Conservation (phyloP, 176 grass and related monocot genomes). For the Panicum miliaceum region DNA sequence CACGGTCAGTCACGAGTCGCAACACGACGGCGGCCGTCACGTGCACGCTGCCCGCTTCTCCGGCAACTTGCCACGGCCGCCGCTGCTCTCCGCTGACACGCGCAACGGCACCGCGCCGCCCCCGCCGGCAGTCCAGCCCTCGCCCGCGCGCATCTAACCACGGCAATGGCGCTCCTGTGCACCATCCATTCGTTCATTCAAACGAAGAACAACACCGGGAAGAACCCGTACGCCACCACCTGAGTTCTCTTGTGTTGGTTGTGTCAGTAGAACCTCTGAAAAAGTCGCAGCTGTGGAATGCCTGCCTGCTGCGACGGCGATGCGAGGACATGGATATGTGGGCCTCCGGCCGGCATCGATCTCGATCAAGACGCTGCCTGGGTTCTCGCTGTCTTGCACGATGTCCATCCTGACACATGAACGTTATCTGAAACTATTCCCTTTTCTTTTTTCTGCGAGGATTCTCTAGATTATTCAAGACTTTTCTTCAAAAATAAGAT, state of each 20-base stretch:
- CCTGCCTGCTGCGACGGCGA: no score
- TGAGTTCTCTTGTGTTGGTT: background rate
- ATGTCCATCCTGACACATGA: background rate
- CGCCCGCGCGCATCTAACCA: no score
- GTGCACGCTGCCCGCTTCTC: background rate
- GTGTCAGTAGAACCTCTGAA: background rate
- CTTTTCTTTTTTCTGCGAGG: background rate
- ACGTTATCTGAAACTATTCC: background rate
- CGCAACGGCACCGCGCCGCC: background rate
- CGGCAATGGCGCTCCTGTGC: background rate
- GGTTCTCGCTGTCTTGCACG: background rate
- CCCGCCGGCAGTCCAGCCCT: no score
- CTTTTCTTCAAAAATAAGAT: no score
- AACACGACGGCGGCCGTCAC: conserved; percentile 9
- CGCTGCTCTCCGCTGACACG: background rate
- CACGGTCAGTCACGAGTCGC: background rate
- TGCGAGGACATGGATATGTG: background rate
- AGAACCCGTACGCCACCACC: background rate
- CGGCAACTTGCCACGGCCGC: background rate
- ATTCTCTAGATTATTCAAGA: conserved; percentile 24
- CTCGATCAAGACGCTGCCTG: background rate
- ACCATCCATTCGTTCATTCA: background rate
- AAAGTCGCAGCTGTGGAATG: background rate
- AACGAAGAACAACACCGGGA: background rate
- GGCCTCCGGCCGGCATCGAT: background rate